phyloP scores from a whole-genome alignment of 306 rosid genomes.

The Hippophae tibetana region DNA sequence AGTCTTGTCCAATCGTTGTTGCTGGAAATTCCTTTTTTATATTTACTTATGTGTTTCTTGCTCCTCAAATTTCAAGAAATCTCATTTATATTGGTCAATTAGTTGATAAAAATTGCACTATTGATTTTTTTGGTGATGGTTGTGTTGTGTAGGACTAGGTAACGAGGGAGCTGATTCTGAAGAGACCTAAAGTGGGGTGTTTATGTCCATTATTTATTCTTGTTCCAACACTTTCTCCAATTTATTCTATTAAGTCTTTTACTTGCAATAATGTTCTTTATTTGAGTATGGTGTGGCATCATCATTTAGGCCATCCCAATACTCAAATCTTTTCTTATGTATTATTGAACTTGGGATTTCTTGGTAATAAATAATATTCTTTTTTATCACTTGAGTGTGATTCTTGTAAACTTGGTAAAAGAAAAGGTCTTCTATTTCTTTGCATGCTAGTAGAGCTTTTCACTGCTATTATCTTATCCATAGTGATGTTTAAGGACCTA shows the following conservation, averaged over 20 bases:
- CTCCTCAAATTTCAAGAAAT: no score
- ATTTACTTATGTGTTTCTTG: no score
- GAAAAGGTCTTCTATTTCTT: constrained; percentile 1
- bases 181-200: no score
- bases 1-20: no score
- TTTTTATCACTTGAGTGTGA: constrained; percentile 1
- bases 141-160: no score
- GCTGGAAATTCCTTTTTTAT: no score
- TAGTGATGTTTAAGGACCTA: no score
- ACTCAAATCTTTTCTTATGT: neutral
- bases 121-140: no score
- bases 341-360: neutral
- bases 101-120: no score
- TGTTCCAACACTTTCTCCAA: neutral
- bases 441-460: neutral
- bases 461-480: no score
- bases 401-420: neutral
- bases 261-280: neutral
- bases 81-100: no score
- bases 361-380: neutral
- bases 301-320: constrained; percentile 4
- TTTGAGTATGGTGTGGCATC: constrained; percentile 1
- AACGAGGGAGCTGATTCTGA: no score
- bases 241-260: constrained; percentile 1
- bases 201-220: neutral